phyloP scores from a whole-genome alignment of 495 filamentous ascomycete species.

The Neurospora tetraspora region DNA sequence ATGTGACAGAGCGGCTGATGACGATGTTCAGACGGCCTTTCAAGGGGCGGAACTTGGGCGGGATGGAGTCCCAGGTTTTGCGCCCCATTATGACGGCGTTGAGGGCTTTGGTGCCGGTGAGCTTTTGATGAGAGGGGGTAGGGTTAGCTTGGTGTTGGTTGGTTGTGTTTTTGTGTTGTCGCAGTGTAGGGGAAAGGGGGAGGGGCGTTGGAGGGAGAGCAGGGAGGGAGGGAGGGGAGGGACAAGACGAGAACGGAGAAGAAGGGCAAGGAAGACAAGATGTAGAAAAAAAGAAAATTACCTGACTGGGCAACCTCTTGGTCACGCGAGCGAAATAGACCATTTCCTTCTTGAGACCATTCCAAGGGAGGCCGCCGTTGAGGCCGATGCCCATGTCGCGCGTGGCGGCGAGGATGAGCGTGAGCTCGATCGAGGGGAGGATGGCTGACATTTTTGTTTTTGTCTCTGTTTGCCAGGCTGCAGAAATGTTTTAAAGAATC shows the following conservation, averaged over 20 bases:
- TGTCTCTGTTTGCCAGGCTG: not conserved
- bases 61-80: constrained; percentile 89
- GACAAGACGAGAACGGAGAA: not conserved
- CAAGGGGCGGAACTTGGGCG: constrained; percentile 64
- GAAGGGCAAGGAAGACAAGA: too few relatives aligned
- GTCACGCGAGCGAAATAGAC: constrained; percentile 88
- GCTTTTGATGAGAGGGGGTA: not conserved
- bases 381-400: constrained; percentile 78
- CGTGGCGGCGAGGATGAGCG: constrained; percentile 68
- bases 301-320: constrained; percentile 42
- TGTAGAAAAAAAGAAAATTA: not conserved
- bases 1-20: constrained; percentile 42
- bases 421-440: constrained; percentile 45
- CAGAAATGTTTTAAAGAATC: not conserved
- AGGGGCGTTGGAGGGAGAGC: too few relatives aligned
- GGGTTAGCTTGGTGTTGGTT: not conserved
- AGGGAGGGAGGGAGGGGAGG: not conserved
- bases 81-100: constrained; percentile 96
- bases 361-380: constrained; percentile 78
- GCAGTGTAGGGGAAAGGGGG: too few relatives aligned
- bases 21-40: constrained; percentile 70
- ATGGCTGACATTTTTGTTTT: constrained; percentile 3
- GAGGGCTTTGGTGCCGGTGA: constrained; percentile 8
- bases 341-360: constrained; percentile 79
- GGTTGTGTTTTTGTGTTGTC: not conserved